These are phyloP conservation scores for Euphorbia lathyris DNA, from an alignment of 345 rosid genomes.

Conservation along the genomic window DNA sequence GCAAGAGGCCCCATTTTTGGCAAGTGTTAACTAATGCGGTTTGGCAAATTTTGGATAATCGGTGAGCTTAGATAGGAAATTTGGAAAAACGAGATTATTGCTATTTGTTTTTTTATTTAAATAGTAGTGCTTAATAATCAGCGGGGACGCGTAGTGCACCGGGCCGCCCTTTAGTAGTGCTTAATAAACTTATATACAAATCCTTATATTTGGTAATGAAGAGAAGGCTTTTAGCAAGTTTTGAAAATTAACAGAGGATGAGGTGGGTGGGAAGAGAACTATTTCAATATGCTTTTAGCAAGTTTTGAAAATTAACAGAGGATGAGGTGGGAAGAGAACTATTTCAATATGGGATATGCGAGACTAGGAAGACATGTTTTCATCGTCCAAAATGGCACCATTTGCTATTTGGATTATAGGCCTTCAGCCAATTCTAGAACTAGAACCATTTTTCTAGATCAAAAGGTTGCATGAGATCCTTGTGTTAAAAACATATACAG, in stretches of 20 bases:
- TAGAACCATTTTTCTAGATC: background rate
- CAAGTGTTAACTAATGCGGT: too few species aligned
- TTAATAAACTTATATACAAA: background rate
- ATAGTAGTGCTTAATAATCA: background rate
- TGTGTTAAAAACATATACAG: background rate
- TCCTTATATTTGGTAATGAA: background rate
- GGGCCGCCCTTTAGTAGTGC: too few species aligned
- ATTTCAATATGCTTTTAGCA: background rate
- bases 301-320: background rate
- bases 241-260: too few species aligned
- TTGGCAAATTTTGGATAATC: too few species aligned
- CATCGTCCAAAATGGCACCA: background rate
- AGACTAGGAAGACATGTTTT: background rate
- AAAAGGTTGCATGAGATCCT: background rate
- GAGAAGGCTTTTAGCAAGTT: background rate
- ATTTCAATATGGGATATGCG: background rate
- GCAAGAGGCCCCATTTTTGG: background rate
- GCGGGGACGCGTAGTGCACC: too few species aligned
- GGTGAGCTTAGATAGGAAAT: too few species aligned
- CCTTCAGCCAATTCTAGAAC: background rate
- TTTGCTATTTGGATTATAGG: background rate
- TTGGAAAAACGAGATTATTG: background rate
- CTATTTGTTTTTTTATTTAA: background rate
- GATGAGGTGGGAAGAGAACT: background rate
- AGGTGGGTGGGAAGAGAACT: background rate